A percentile compares a stretch with the other conserved stretches of the same genome.
These are phyloP conservation scores for Leptographium lundbergii DNA, from an alignment of 2,329 filamentous ascomycete species.

Conservation along the genomic window DNA sequence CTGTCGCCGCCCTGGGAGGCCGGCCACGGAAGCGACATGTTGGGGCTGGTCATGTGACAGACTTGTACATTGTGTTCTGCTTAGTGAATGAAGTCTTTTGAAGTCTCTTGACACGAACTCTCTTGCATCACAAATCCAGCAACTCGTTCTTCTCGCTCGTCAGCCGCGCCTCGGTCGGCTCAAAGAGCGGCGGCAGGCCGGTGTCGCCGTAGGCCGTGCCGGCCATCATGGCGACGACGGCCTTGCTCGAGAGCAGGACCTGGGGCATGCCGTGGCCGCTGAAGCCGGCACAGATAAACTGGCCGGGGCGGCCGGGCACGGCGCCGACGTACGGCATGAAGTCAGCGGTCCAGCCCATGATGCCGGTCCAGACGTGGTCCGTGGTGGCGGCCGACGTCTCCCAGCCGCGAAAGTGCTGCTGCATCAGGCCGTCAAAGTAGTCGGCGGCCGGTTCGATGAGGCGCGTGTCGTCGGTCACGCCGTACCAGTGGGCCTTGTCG, in stretches of 20 bases:
- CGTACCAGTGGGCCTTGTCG: slow-evolving; percentile 27
- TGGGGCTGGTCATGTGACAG: not conserved
- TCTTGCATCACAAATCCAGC: not conserved
- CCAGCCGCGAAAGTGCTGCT: slow-evolving; percentile 34
- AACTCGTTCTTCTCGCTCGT: not conserved
- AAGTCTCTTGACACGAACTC: too few species aligned
- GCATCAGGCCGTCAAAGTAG: slow-evolving; percentile 37
- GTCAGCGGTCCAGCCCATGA: slow-evolving; percentile 31
- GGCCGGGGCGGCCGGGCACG: slow-evolving; percentile 24
- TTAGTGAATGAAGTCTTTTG: not conserved
- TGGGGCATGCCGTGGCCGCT: slow-evolving; percentile 39
- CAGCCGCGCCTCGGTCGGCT: not conserved
- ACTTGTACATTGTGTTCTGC: not conserved
- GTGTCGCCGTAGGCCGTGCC: not conserved
- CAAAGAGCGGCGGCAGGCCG: not conserved
- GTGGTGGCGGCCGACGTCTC: slow-evolving; percentile 25
- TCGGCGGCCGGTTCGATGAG: slow-evolving; percentile 26
- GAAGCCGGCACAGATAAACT: slow-evolving; percentile 35
- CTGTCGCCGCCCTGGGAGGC: not conserved
- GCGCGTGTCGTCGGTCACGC: slow-evolving; percentile 30
- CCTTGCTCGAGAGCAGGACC: slow-evolving; percentile 27
- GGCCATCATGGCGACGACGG: slow-evolving; percentile 24
- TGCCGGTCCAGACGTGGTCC: slow-evolving; percentile 23
- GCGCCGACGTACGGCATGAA: slow-evolving; percentile 29
- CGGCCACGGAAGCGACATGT: not conserved